Conservation (phyloP, 1,284 basidiomycete genomes). For the Omphalotus olearius region DNA sequence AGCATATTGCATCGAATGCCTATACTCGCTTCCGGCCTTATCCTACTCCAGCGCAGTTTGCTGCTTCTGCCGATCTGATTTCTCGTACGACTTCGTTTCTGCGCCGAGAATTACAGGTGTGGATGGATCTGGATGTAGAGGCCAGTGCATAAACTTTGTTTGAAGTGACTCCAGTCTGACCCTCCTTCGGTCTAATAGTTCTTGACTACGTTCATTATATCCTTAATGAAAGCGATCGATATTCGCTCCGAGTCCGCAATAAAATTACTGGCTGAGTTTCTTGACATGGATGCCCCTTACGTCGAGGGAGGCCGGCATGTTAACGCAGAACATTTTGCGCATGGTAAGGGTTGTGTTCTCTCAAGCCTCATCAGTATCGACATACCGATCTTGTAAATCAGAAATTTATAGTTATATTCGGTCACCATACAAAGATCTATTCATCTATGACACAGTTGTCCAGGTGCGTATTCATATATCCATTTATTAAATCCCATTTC, state of each 20-base stretch:
- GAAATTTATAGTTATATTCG: conserved; percentile 84
- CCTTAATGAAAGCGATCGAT: conserved; percentile 83
- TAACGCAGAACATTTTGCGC: conserved; percentile 86
- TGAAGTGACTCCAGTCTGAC: not conserved
- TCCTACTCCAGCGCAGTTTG: conserved; percentile 76
- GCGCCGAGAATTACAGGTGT: conserved; percentile 80
- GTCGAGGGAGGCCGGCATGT: conserved; percentile 49
- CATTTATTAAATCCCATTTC: conserved; percentile 1
- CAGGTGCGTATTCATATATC: conserved; percentile 49
- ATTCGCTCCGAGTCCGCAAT: conserved; percentile 84
- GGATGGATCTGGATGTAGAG: conserved; percentile 81
- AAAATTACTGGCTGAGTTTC: conserved; percentile 76
- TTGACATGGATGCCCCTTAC: conserved; percentile 68
- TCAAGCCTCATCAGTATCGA: not conserved
- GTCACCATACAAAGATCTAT: conserved; percentile 79
- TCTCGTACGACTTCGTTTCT: conserved; percentile 76
- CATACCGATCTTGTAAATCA: conserved; percentile 23
- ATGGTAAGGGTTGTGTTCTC: conserved; percentile 51
- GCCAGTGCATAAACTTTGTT: conserved; percentile 33
- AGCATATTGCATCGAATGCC: conserved; percentile 86
- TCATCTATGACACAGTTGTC: conserved; percentile 74
- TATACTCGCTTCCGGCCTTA: conserved; percentile 80
- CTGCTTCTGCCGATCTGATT: conserved; percentile 67
- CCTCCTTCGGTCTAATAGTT: conserved; percentile 39
- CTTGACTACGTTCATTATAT: conserved; percentile 75